phyloP scores from a whole-genome alignment of 129 eudicot genomes.

The Tagetes patula region DNA sequence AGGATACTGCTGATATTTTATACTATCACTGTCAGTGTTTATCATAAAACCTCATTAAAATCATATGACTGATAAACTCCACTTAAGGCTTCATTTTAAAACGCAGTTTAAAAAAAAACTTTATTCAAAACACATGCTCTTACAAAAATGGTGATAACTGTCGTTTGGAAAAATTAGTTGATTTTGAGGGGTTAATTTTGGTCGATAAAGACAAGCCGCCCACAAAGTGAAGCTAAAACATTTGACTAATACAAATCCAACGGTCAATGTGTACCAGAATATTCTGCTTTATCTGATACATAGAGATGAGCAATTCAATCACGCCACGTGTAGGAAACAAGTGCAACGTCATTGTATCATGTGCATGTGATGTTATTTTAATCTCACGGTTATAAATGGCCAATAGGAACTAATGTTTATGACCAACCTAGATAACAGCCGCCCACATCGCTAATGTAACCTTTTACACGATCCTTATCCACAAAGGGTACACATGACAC shows the following conservation, averaged over 20 bases:
- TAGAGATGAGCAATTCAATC: conserved; percentile 37
- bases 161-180: no score
- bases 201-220: conserved; percentile 50
- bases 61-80: no score
- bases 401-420: conserved; percentile 25
- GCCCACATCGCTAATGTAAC: background rate
- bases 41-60: no score
- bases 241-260: conserved; percentile 24
- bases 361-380: conserved; percentile 18
- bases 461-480: conserved; percentile 30
- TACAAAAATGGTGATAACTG: no score
- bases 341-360: conserved; percentile 12
- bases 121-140: no score
- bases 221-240: conserved; percentile 23
- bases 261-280: conserved; percentile 22
- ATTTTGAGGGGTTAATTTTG: conserved; percentile 1
- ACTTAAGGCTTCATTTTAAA: no score
- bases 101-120: no score
- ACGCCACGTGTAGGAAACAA: conserved; percentile 40
- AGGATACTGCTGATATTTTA: no score
- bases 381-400: conserved; percentile 19
- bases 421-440: conserved; percentile 34
- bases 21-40: no score
- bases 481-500: background rate
- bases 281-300: conserved; percentile 31